Percentiles rank a stretch among this genome's conserved stretches.
These are phyloP conservation scores for Crassisporium funariophilum DNA, from an alignment of 768 basidiomycete genomes.

Conservation along the genomic window DNA sequence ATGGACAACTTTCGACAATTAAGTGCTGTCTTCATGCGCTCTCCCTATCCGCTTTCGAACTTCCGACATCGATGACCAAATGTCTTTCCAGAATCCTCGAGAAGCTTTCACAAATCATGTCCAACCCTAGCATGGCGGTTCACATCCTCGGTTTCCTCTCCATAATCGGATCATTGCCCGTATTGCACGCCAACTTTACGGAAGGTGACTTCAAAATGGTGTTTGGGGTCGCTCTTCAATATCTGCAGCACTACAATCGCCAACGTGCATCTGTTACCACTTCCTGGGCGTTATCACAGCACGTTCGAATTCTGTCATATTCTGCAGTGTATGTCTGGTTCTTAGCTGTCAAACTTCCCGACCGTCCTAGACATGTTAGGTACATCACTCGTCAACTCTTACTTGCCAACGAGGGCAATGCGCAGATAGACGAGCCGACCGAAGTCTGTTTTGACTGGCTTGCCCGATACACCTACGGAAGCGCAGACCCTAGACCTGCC, in stretches of 20 bases:
- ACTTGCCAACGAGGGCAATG: slow-evolving; percentile 77
- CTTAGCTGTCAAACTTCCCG: slow-evolving; percentile 78
- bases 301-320: slow-evolving; percentile 87
- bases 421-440: slow-evolving; percentile 81
- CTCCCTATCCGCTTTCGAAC: slow-evolving; percentile 84
- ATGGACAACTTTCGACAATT: slow-evolving; percentile 72
- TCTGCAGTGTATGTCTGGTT: slow-evolving; percentile 96
- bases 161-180: slow-evolving; percentile 79
- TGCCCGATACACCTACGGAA: slow-evolving; percentile 90
- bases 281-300: slow-evolving; percentile 88
- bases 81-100: slow-evolving; percentile 79
- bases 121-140: slow-evolving; percentile 89
- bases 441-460: slow-evolving; percentile 99
- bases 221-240: slow-evolving; percentile 91
- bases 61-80: slow-evolving; percentile 80
- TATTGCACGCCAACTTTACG: slow-evolving; percentile 87
- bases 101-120: slow-evolving; percentile 92
- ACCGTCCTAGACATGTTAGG: slow-evolving; percentile 78
- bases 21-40: slow-evolving; percentile 91
- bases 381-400: slow-evolving; percentile 88
- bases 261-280: slow-evolving; percentile 51
- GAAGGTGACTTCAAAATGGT: slow-evolving; percentile 91
- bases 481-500: slow-evolving; percentile 89
- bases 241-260: slow-evolving; percentile 88
- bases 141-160: slow-evolving; percentile 93